Evolutionary conservation across 768 basidiomycete genomes (phyloP).

Genomic region (Zangia roseola): DNA sequence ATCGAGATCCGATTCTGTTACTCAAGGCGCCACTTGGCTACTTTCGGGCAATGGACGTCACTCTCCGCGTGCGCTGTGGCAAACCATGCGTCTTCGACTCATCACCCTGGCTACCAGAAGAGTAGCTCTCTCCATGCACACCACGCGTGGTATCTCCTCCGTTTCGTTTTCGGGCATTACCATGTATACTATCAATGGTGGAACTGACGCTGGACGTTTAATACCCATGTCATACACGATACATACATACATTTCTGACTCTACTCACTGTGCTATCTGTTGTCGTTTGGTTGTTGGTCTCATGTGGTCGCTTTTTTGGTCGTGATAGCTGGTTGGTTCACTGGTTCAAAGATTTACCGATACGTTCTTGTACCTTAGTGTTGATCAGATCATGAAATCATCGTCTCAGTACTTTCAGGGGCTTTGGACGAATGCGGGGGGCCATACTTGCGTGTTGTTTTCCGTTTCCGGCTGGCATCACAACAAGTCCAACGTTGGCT

Average conservation of each 20-base stretch:
- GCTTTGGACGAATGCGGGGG: too few species aligned
- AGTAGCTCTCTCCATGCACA: neutral
- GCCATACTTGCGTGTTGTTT: neutral
- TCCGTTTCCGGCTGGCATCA: conserved; percentile 15
- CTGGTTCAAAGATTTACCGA: conserved; percentile 3
- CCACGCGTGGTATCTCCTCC: neutral
- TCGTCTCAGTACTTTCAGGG: too few species aligned
- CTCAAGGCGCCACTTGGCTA: neutral
- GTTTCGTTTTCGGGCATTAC: neutral
- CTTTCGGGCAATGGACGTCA: neutral
- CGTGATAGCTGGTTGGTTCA: conserved; percentile 5
- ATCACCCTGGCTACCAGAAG: neutral
- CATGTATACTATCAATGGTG: conserved; percentile 21
- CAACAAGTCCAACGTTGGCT: neutral
- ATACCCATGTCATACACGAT: conserved; percentile 22
- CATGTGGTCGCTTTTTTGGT: conserved; percentile 6
- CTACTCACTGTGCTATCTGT: conserved; percentile 12
- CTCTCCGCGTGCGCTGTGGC: neutral
- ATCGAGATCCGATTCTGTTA: conserved; percentile 2
- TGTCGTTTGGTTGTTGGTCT: conserved; percentile 8
- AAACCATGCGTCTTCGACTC: neutral
- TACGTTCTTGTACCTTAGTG: conserved; percentile 12
- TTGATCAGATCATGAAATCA: neutral
- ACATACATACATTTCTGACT: conserved; percentile 14
- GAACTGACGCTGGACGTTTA: conserved; percentile 28